Evolutionary conservation across 345 rosid species (phyloP).

Genomic region (Camelina laxa): DNA sequence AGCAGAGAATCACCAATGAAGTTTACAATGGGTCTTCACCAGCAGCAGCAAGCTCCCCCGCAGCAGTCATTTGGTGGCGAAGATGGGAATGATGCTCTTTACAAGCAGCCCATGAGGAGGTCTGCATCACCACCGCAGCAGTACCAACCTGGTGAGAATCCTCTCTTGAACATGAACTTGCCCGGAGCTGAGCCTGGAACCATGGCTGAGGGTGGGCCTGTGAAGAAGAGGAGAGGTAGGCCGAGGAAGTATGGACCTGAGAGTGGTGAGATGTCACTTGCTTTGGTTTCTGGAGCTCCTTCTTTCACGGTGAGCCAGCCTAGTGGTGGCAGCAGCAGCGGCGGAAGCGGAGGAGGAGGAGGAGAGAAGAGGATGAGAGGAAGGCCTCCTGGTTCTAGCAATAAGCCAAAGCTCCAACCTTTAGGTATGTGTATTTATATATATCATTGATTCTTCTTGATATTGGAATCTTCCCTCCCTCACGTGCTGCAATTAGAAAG

Average conservation of each 20-base stretch:
- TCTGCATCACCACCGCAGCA: slow-evolving; percentile 21
- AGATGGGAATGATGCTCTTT: slow-evolving; percentile 10
- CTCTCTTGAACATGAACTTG: slow-evolving; percentile 51
- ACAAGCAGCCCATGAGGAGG: slow-evolving; percentile 35
- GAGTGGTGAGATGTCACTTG: slow-evolving; percentile 61
- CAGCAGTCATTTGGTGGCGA: slow-evolving; percentile 16
- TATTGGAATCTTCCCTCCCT: slow-evolving; percentile 30
- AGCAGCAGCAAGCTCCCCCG: slow-evolving; percentile 10
- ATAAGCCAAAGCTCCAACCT: slow-evolving; percentile 63
- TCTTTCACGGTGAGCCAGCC: slow-evolving; percentile 45
- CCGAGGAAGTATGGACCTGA: slow-evolving; percentile 80
- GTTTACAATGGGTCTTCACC: slow-evolving; percentile 30
- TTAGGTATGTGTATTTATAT: slow-evolving; percentile 50
- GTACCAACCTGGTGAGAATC: slow-evolving; percentile 21
- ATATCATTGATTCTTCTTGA: background rate
- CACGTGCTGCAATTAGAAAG: slow-evolving; percentile 34
- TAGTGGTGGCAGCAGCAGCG: slow-evolving; percentile 42
- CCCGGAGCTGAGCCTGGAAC: slow-evolving; percentile 33
- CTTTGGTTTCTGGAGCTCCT: slow-evolving; percentile 57
- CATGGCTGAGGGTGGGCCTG: slow-evolving; percentile 50
- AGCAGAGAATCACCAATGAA: slow-evolving; percentile 24
- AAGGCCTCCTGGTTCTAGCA: slow-evolving; percentile 55
- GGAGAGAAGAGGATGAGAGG: slow-evolving; percentile 58
- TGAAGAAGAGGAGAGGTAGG: slow-evolving; percentile 82
- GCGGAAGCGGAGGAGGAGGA: slow-evolving; percentile 53